Percentiles rank a stretch among this genome's conserved stretches.
These are phyloP conservation scores for Turritis glabra DNA, from an alignment of 345 rosid genomes.

Conservation along the genomic window DNA sequence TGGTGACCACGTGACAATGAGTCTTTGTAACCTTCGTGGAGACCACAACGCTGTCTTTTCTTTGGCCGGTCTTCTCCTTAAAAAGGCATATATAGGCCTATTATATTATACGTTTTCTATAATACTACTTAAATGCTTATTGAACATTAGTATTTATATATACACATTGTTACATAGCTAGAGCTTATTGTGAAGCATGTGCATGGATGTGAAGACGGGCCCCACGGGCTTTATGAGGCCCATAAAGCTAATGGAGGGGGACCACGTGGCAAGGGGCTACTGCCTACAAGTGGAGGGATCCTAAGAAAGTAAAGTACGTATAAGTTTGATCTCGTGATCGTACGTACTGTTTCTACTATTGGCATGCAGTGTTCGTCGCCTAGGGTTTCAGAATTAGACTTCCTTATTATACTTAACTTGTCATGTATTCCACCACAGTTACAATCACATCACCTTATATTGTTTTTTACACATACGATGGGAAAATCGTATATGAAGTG, in stretches of 20 bases:
- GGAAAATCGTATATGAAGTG: slow-evolving; percentile 5
- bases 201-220: slow-evolving; percentile 35
- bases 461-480: neutral
- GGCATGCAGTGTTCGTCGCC: slow-evolving; percentile 42
- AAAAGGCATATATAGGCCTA: slow-evolving; percentile 33
- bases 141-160: slow-evolving; percentile 11
- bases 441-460: slow-evolving; percentile 25
- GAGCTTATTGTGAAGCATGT: slow-evolving; percentile 42
- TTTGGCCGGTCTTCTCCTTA: slow-evolving; percentile 32
- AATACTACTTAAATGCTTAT: slow-evolving; percentile 17
- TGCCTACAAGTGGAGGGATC: slow-evolving; percentile 40
- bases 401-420: slow-evolving; percentile 30
- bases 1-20: slow-evolving; percentile 37
- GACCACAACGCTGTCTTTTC: slow-evolving; percentile 37
- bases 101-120: slow-evolving; percentile 30
- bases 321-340: slow-evolving; percentile 41
- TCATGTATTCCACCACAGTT: slow-evolving; percentile 20
- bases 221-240: slow-evolving; percentile 36
- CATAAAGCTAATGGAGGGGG: slow-evolving; percentile 37
- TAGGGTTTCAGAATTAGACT: slow-evolving; percentile 41
- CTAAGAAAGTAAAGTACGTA: slow-evolving; percentile 40
- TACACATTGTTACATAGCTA: slow-evolving; percentile 14
- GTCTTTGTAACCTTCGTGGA: slow-evolving; percentile 37
- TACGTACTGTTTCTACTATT: slow-evolving; percentile 43
- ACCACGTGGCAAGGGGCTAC: slow-evolving; percentile 39